Evolutionary conservation across 306 rosid species (phyloP), one percentile per base, ranked within the genome.

Genomic region (Medicago lupulina): DNA sequence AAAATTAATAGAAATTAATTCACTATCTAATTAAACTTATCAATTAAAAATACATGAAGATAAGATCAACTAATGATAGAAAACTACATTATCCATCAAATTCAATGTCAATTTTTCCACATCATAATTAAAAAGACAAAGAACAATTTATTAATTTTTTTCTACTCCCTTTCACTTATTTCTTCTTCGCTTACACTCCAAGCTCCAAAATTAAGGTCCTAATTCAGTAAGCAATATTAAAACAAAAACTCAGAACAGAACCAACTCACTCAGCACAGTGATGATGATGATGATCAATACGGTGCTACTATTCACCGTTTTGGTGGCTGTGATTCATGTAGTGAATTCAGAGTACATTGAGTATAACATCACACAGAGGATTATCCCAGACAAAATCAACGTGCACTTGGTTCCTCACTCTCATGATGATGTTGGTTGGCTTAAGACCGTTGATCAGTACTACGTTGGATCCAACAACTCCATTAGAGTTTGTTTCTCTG

Each of bases 371-470:
- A 73, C 92, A 36, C 85, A 79, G 47, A 74, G 85, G 43, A 86
- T 91, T 54, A 82, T 89, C 51, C 67, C 83, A 1, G 80, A 69
- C 25, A 79, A 87, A 69, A 49, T 91, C 16, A 91, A 91, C 55
- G 91, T 91, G 16, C 95, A 91, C 62, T 65, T 91, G 85, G 95
- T 91, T 0, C 92, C 97, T 82, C 97, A 91, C 84, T 89, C 97
- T 10, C 97, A 91, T 77, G 97, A 91, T 58, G 97, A 91, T 74
- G 97, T 91, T 46, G 97, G 95, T 0, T 89, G 97, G 97, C 94
- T 91, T 81, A 91, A 91, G 83, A 91, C 95, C 71, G 94, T 91
- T 11, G 97, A 89, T 79, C 97, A 87, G 88, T 91, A 91, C 91
- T 91, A 81, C 80, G 91, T 91, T 41, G 97, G 95, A 40, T 89